Evolutionary conservation across 2,329 filamentous ascomycete species (phyloP), one percentile per base, ranked within the genome.

Genomic region (Alternaria sp.): DNA sequence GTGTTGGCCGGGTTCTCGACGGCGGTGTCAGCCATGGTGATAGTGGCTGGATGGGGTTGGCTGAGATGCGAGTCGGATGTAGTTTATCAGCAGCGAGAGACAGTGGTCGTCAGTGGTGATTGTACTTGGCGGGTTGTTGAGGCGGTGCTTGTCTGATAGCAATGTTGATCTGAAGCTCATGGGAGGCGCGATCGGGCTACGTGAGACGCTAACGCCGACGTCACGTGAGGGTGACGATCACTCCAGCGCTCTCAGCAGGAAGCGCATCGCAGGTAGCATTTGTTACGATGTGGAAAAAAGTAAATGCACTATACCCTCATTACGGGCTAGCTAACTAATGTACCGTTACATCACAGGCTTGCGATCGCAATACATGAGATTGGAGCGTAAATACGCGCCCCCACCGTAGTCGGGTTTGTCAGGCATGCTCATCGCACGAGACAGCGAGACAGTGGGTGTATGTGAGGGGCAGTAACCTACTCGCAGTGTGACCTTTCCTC

Each of bases 1-100:
- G 84, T 86, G 84, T 88, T 90, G 78, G 85, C 84, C 75, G 92
- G 88, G 81, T 86, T 93, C 81, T 97, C 92, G 76, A 97, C 88
- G 73, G 90, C 85, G 77, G 92, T 87, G 84, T 96, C 92, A 79
- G 88, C 93, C 94, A 97, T 97, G 71, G 54, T 41, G 53, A 42
- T 52, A 34, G 37, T 44, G 26, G 13, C 40, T 34, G 24, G 40
- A 14, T 53, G 56, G 11, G 50, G 41, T 55, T 42, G 50, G n/a
- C 49, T 21, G 41, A 49, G 29, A 52, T 39, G 41, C 34, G 49
- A 51, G 54, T 49, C 40, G 41, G 51, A 21, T 28, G 42, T 17
- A 14, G 23, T 39, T 44, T 53, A 41, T 50, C 6, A 36, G 33
- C 36, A 52, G 54, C 46, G 51, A 51, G 46, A 36, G 54, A 41